Conservation (phyloP, 2,329 filamentous ascomycete genomes). For the Pezicula radicicola region DNA sequence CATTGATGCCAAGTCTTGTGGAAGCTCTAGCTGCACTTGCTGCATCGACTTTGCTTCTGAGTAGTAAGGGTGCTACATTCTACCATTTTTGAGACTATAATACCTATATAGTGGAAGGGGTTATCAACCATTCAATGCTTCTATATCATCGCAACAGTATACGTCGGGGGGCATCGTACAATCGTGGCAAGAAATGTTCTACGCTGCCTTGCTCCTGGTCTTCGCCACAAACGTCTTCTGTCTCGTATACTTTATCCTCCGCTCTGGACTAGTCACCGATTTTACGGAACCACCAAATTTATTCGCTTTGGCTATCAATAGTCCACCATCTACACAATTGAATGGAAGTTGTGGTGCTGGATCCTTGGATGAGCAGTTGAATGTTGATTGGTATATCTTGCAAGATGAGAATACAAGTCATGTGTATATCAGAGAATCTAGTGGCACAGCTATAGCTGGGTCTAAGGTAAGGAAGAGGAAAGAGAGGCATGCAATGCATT, state of each 20-base stretch:
- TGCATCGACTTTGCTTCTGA: constrained; percentile 62
- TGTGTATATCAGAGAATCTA: constrained; percentile 47
- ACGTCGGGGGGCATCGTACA: constrained; percentile 57
- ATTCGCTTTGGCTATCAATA: constrained; percentile 69
- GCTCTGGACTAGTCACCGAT: constrained; percentile 66
- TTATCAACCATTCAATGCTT: constrained; percentile 60
- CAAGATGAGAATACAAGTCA: constrained; percentile 46
- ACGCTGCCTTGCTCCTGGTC: constrained; percentile 60
- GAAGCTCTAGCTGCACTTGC: constrained; percentile 71
- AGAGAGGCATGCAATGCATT: too few species aligned
- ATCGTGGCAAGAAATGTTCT: constrained; percentile 64
- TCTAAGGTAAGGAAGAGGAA: too few species aligned
- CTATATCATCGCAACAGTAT: constrained; percentile 64
- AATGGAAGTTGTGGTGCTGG: constrained; percentile 54
- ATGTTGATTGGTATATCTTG: constrained; percentile 38
- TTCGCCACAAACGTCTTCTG: constrained; percentile 67
- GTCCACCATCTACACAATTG: constrained; percentile 47
- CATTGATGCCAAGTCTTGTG: constrained; percentile 61
- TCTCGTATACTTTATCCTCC: constrained; percentile 55
- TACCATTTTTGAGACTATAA: constrained; percentile 51
- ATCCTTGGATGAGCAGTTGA: constrained; percentile 31
- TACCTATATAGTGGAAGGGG: constrained; percentile 33
- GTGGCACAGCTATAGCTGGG: too few species aligned
- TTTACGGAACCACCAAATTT: constrained; percentile 76
- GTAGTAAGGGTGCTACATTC: constrained; percentile 57